Base-by-base conservation (phyloP, 257 asterid genomes). In the Salvia miltiorrhiza region DNA sequence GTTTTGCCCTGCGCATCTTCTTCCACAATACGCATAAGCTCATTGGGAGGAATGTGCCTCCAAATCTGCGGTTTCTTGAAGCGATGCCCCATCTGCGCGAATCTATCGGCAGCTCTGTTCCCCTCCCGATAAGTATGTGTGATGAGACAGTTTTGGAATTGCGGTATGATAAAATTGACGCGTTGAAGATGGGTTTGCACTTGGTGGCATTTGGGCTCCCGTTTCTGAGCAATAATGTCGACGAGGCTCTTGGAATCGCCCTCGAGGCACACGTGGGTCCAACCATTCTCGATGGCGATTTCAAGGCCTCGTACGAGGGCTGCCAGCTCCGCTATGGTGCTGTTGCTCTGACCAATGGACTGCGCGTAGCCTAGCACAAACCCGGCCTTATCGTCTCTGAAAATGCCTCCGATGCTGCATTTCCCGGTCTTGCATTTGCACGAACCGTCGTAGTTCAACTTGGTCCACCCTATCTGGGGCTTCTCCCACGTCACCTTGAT, bases 221-320 rank as follows among this genome's bases (percentile, higher is more conserved):
- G 80, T 69, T 70, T 81, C 37, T 57, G 32, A 11, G 74, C 68
- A 21, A 89, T 84, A 20, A 90, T 70, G 9, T 90, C 90, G 3
- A 88, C 75, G 8, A 85, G 24, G 7, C 84, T 73, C 78, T 86
- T 87, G 53, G 86, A 85, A 69, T 90, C 98, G 19, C 98, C 96
- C 78, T 92, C 98, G 1, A 89, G 67, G 90, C 92, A 84, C 9
- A 89, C 58, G 12, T 85, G 52, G 0, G 37, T 60, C 94, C 98
- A 92, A 3, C 94, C 90, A 16, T 89, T 83, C 30, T 92, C 92
- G 5, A 84, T 45, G 63, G 78, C 84, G 3, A 84, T 73, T 66
- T 92, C 97, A 0, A 92, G 87, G 14, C 98, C 98, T 80, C 89
- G 76, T 0, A 62, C 45, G 0, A 90, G 87, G 49, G 98, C 96